Evolutionary conservation across 306 rosid species (phyloP), one percentile per base, ranked within the genome.

Genomic region (Alnus glutinosa): DNA sequence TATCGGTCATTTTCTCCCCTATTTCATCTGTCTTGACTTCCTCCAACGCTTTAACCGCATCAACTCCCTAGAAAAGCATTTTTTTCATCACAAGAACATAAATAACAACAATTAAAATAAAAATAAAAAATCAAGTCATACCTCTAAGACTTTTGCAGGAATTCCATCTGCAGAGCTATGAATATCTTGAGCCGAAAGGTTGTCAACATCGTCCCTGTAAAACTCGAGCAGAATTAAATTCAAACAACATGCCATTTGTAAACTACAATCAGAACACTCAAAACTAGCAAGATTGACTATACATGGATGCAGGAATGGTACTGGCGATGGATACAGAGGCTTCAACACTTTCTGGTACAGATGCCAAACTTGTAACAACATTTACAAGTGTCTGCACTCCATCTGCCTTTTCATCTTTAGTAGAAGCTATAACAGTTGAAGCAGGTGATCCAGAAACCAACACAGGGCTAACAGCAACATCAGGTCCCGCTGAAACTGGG

Each of bases 401-500:
- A 77, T 71, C 86, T 18, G 50, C 73, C 83, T 83, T 87, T 79
- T 75, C 64, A 82, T 71, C 88, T 66, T 74, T 44, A 59, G 80
- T 37, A 79, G 91, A 52, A 36, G 70, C 78, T 71, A 82, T 83
- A 82, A 81, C 79, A 80, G 97, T 92, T 75, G 94, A 87, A 64
- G 82, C 75, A 59, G 89, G 77, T 81, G 89, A 75, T 78, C 85
- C 86, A n/a, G 91, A 78, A 79, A 80, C 77, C 75, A 64, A 75
- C 75, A 79, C 85, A 76, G 83, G 74, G 73, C 74, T 84, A 75
- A 83, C 57, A 46, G 88, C 79, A 75, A 83, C 78, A 82, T 86
- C 87, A 77, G 93, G 91, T 83, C 86, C 88, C 84, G 84, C 94
- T 36, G 88, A 85, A 75, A 81, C 83, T 64, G 94, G 89, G 83